Evolutionary conservation across 805 yeast species (phyloP).

Genomic region (Myxozyma neglecta): DNA sequence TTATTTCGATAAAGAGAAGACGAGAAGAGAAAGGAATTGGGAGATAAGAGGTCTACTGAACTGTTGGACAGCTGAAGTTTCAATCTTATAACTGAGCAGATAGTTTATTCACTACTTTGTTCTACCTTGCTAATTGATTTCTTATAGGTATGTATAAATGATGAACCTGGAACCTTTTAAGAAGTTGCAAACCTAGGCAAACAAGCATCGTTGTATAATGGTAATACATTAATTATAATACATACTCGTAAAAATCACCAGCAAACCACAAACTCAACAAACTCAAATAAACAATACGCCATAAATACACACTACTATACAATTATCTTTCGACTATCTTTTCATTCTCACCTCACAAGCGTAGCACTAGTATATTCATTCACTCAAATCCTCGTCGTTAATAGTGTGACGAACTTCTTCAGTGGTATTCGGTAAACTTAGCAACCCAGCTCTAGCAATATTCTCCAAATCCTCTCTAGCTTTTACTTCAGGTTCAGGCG

Average conservation of each 20-base stretch:
- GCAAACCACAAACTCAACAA: too few relatives aligned
- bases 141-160: too few relatives aligned
- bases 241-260: not conserved
- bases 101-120: too few relatives aligned
- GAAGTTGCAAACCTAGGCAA: too few relatives aligned
- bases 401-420: not conserved
- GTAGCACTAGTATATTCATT: not conserved
- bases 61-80: too few relatives aligned
- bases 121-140: too few relatives aligned
- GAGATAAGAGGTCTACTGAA: too few relatives aligned
- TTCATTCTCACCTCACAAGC: not conserved
- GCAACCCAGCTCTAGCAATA: constrained; percentile 2
- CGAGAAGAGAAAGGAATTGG: not conserved
- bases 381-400: not conserved
- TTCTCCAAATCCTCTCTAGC: not conserved
- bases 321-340: not conserved
- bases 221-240: not conserved
- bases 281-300: not conserved
- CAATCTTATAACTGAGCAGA: too few relatives aligned
- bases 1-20: not conserved
- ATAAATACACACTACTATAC: not conserved
- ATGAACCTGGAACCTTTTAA: too few relatives aligned
- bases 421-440: not conserved
- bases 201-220: too few relatives aligned
- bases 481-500: not conserved